Percentiles rank a stretch among this genome's conserved stretches.
phyloP scores from a whole-genome alignment of 73 alveolate genomes.

The Uronychia setigera region DNA sequence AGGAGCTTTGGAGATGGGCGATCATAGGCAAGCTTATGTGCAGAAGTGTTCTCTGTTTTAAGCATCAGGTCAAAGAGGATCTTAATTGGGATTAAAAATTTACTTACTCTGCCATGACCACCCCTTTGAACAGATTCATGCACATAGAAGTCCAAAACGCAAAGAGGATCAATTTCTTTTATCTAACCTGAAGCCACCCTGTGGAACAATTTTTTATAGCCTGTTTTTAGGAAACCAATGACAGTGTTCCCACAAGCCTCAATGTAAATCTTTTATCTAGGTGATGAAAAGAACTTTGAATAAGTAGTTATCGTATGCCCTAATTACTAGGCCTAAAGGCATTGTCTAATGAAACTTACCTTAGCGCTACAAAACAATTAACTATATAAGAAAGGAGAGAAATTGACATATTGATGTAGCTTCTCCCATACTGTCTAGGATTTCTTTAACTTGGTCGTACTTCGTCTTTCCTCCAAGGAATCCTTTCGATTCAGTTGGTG shows the following conservation, averaged over 20 bases:
- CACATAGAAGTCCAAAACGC: slow-evolving; percentile 96
- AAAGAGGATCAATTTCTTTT: slow-evolving; percentile 87
- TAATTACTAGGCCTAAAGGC: slow-evolving; percentile 63
- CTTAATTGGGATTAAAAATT: slow-evolving; percentile 18
- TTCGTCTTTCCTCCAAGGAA: slow-evolving; percentile 2
- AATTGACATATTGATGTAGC: slow-evolving; percentile 39
- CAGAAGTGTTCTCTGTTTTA: slow-evolving; percentile 64
- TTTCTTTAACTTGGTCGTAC: slow-evolving; percentile 18
- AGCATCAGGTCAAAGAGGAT: slow-evolving; percentile 89
- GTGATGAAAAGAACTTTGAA: slow-evolving; percentile 35
- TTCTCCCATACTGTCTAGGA: slow-evolving; percentile 63
- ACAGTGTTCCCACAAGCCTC: slow-evolving; percentile 63
- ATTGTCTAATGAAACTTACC: slow-evolving; percentile 6
- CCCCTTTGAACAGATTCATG: slow-evolving; percentile 90
- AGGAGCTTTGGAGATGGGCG: slow-evolving; percentile 70
- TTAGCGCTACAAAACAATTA: too few species aligned
- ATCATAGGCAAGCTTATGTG: slow-evolving; percentile 81
- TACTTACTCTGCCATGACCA: slow-evolving; percentile 81
- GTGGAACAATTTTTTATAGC: slow-evolving; percentile 83
- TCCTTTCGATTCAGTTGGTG: too few species aligned
- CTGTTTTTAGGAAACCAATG: slow-evolving; percentile 91
- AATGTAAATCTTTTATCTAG: slow-evolving; percentile 74
- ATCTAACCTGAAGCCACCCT: slow-evolving; percentile 80
- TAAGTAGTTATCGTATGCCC: slow-evolving; percentile 70
- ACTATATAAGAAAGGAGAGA: too few species aligned